Conservation (phyloP, 106 monocot genomes). For the Phalaenopsis aphrodite region DNA sequence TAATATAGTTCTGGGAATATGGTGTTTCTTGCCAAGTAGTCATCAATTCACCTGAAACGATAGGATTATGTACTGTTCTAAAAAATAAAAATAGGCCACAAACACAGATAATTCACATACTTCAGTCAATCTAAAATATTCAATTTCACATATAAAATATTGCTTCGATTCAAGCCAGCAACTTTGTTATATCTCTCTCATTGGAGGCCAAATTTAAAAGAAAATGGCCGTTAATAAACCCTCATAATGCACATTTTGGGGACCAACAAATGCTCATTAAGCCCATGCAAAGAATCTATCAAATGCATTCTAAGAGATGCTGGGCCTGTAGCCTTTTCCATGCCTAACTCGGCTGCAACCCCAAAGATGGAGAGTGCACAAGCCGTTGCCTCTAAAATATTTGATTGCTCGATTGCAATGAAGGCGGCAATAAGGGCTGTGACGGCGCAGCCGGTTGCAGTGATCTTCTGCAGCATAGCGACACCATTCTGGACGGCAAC, state of each 20-base stretch:
- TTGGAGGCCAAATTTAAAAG: no score
- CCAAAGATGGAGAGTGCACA: constrained; percentile 78
- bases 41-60: no score
- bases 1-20: no score
- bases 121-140: no score
- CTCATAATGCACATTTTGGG: constrained; percentile 39
- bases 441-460: constrained; percentile 75
- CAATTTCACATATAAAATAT: no score
- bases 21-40: no score
- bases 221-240: background rate
- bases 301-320: constrained; percentile 66
- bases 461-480: constrained; percentile 83
- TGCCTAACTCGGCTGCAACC: constrained; percentile 64
- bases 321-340: constrained; percentile 53
- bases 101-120: no score
- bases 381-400: constrained; percentile 46
- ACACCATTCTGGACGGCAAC: constrained; percentile 52
- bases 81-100: no score
- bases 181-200: no score
- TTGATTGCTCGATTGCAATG: constrained; percentile 49
- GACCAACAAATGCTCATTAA: constrained; percentile 34
- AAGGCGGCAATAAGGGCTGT: constrained; percentile 82
- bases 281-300: constrained; percentile 62
- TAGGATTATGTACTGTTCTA: no score
- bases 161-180: no score